Base-by-base conservation (phyloP, 139 green algal genomes). In the Nannochloris sp. region DNA sequence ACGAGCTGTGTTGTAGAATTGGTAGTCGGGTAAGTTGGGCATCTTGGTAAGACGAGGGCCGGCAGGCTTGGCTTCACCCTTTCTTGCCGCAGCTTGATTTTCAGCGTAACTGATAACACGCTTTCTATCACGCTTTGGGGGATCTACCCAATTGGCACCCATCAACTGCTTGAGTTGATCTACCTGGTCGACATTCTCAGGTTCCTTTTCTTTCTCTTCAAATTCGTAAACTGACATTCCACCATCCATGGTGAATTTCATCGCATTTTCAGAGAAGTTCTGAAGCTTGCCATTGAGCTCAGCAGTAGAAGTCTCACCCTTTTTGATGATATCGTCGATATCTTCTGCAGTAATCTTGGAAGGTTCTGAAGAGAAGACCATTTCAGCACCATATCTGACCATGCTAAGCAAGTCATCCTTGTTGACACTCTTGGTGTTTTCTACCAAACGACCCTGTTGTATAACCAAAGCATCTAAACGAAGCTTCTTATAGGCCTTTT, bases 401-500 rank as follows among this genome's bases (percentile, higher is more conserved):
- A 99, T 99, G 72, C 58, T 73, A 27, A 97, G 80, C 69, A 99
- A 83, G 76, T 99, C 93, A 30, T 98, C 92, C 88, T 99, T 99
- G 85, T 93, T 95, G 10, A 98, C 85, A 35, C 61, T 68, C 68
- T 89, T 87, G 42, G 75, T 82, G 67, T 92, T 93, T 53, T 99
- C 89, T 39, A 88, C 88, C 36, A 99, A 83, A 8, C 94, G 85
- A 23, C 94, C 94, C 81, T 99, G 94, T 84, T 99, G 94, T 72
- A 99, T 99, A 64, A 99, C 92, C 56, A 99, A 83, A 30, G 94
- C 94, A 59, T 99, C 94, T 61, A 99, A 83, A 7, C 90, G 85
- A 77, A 99, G 85, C 86, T 99, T 99, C 84, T 98, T 97, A 83
- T 98, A 97, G 42, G 94, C 94, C 81, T 98, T 97, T 83, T 99